Evolutionary conservation across 768 basidiomycete species (phyloP).

Genomic region (Antrodiella citrinella): DNA sequence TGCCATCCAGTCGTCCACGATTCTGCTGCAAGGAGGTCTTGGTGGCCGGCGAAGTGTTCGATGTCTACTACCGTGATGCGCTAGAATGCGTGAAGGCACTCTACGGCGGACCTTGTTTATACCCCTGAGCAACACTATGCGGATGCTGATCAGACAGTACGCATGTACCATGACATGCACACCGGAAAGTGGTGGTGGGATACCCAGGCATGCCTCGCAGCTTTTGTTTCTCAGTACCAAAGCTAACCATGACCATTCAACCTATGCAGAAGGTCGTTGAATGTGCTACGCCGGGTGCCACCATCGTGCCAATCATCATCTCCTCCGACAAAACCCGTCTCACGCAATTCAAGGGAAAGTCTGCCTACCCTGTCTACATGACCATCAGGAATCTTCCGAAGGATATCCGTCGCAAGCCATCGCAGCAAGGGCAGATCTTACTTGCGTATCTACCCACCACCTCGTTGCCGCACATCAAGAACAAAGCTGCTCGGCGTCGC

Average conservation of each 20-base stretch:
- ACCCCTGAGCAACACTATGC: conserved; percentile 30
- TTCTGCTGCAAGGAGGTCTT: conserved; percentile 21
- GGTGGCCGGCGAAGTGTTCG: conserved; percentile 22
- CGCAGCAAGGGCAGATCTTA: conserved; percentile 9
- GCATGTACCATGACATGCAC: conserved; percentile 34
- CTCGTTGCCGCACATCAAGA: conserved; percentile 12
- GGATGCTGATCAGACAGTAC: conserved; percentile 16
- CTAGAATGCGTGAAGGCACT: conserved; percentile 27
- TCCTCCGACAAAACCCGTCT: conserved; percentile 10
- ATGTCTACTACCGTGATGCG: conserved; percentile 27
- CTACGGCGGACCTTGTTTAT: conserved; percentile 26
- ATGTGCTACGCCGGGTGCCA: conserved; percentile 8
- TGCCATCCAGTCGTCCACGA: conserved; percentile 15
- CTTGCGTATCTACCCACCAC: conserved; percentile 15
- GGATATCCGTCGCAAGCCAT: conserved; percentile 12
- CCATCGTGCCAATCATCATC: conserved; percentile 14
- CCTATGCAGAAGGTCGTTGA: conserved; percentile 9
- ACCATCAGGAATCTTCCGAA: conserved; percentile 15
- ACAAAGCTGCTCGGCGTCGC: conserved; percentile 13
- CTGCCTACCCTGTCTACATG: conserved; percentile 12
- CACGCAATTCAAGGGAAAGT: conserved; percentile 14
- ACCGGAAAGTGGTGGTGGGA: conserved; percentile 46
- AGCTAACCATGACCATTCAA: neutral
- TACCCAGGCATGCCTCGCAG: conserved; percentile 28
- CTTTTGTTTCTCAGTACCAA: neutral